phyloP scores from a whole-genome alignment of 345 rosid genomes.

The Linum tenue region DNA sequence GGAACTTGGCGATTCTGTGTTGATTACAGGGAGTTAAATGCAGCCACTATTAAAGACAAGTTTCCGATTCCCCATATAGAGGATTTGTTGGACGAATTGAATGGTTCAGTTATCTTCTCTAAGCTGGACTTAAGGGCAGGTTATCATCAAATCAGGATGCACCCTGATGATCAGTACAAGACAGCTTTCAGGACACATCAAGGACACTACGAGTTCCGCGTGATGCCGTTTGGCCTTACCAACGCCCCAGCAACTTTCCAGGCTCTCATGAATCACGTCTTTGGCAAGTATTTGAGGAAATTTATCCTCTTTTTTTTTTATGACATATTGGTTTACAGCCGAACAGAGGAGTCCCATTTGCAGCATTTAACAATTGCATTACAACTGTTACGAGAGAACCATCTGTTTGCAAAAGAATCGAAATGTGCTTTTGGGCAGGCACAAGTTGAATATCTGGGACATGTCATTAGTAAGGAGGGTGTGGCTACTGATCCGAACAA shows the following conservation, averaged over 20 bases:
- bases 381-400: background rate
- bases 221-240: no score
- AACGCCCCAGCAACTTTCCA: background rate
- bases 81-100: background rate
- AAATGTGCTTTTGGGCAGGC: background rate
- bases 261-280: conserved; percentile 1
- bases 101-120: background rate
- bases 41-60: no score
- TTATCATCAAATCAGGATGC: no score
- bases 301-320: background rate
- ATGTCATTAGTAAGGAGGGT: background rate
- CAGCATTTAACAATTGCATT: background rate
- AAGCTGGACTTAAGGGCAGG: no score
- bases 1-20: no score
- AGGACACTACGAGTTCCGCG: no score
- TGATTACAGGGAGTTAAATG: no score
- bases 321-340: background rate
- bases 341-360: background rate
- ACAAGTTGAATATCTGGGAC: background rate
- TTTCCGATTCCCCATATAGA: background rate
- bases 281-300: background rate
- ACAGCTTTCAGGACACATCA: no score
- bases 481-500: background rate
- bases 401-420: background rate
- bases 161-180: no score